Percentiles rank a stretch among this genome's conserved stretches.
phyloP scores from a whole-genome alignment of 2,329 filamentous ascomycete species.

The Gnomoniopsis smithogilvyi region DNA sequence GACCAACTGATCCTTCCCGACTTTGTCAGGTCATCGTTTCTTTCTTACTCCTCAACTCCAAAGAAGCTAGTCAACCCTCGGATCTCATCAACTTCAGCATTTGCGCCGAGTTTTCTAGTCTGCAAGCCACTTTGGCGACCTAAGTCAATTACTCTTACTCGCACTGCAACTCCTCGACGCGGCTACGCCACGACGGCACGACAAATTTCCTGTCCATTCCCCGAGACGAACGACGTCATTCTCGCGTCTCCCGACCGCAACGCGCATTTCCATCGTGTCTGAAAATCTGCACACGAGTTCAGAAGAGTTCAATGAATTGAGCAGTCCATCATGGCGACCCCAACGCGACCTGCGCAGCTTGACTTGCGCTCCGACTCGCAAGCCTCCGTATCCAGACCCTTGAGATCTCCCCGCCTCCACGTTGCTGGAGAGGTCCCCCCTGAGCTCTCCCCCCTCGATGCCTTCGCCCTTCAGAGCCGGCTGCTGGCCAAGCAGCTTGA shows the following conservation, averaged over 20 bases:
- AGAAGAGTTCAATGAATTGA: conserved; percentile 13
- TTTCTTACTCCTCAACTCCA: conserved; percentile 1
- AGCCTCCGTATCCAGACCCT: conserved; percentile 50
- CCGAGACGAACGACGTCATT: conserved; percentile 13
- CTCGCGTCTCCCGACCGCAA: conserved; percentile 3
- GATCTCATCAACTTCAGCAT: not conserved
- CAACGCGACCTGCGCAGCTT: conserved; percentile 52
- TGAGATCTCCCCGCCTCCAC: conserved; percentile 72
- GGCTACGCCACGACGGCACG: conserved; percentile 1
- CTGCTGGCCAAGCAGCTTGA: conserved; percentile 84
- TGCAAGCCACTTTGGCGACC: not conserved
- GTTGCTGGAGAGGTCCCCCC: conserved; percentile 80
- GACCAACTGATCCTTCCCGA: not conserved
- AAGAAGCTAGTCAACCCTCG: not conserved
- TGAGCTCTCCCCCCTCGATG: conserved; percentile 89
- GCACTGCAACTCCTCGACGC: not conserved
- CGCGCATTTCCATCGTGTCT: conserved; percentile 4
- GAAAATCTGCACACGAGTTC: not conserved
- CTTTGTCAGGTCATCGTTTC: conserved; percentile 2
- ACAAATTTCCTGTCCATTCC: conserved; percentile 10
- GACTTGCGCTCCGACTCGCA: conserved; percentile 59
- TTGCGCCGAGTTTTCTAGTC: not conserved
- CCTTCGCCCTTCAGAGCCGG: conserved; percentile 88
- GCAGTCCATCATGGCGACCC: conserved; percentile 41
- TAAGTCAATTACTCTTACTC: not conserved